phyloP scores from a whole-genome alignment of 352 stramenopile species.

The Globisporangium nodosum region DNA sequence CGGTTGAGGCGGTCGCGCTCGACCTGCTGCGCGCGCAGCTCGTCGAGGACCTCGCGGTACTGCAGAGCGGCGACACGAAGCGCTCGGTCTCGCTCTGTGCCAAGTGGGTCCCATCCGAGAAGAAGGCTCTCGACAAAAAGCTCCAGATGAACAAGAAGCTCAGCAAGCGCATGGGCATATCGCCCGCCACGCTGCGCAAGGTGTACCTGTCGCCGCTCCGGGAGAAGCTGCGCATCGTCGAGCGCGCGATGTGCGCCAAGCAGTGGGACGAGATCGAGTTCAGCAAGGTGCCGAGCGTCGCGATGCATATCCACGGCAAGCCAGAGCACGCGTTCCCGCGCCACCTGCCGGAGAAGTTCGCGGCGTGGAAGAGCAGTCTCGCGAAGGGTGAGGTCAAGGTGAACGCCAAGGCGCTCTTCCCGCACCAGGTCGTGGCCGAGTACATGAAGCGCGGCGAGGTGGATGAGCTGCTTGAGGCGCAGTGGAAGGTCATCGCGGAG shows the following conservation, averaged over 20 bases:
- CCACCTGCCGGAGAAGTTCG: constrained; percentile 25
- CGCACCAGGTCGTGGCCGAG: constrained; percentile 39
- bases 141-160: constrained; percentile 41
- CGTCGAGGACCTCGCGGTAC: constrained; percentile 18
- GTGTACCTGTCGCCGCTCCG: constrained; percentile 35
- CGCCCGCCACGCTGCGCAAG: constrained; percentile 30
- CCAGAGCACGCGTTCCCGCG: constrained; percentile 26
- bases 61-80: constrained; percentile 11
- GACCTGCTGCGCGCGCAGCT: constrained; percentile 33
- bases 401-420: constrained; percentile 37
- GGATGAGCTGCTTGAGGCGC: constrained; percentile 40
- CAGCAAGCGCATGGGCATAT: constrained; percentile 32
- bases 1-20: constrained; percentile 30
- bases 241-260: constrained; percentile 27
- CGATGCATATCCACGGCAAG: constrained; percentile 40
- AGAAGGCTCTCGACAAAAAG: constrained; percentile 52
- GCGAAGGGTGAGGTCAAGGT: constrained; percentile 33
- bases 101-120: constrained; percentile 56
- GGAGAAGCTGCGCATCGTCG: constrained; percentile 34
- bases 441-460: constrained; percentile 19
- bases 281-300: constrained; percentile 28
- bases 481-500: constrained; percentile 43
- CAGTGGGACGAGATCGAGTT: constrained; percentile 37
- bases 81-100: constrained; percentile 34
- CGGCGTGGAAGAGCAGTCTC: constrained; percentile 27